Conservation (phyloP, 2,329 filamentous ascomycete species). For the Diaporthe aspalathi region DNA sequence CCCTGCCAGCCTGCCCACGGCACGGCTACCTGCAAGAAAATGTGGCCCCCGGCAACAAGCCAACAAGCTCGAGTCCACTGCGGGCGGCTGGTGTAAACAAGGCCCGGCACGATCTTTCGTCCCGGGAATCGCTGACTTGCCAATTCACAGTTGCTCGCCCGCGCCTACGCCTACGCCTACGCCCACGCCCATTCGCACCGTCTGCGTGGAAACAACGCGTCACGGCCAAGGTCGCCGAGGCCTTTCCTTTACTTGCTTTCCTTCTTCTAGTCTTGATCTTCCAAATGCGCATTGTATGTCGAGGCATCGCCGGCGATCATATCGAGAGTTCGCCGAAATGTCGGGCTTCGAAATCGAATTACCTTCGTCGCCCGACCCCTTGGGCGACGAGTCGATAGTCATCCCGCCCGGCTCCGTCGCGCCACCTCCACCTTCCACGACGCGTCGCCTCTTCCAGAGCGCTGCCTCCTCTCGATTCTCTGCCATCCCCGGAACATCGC, state of each 20-base stretch:
- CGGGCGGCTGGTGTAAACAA: slow-evolving; percentile 24
- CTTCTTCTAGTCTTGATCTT: background rate
- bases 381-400: slow-evolving; percentile 50
- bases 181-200: slow-evolving; percentile 14
- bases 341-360: slow-evolving; percentile 45
- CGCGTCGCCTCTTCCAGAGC: slow-evolving; percentile 56
- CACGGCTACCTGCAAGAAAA: slow-evolving; percentile 23
- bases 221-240: background rate
- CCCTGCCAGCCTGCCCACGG: slow-evolving; percentile 3
- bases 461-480: slow-evolving; percentile 53
- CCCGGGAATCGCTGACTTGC: slow-evolving; percentile 19
- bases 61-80: background rate
- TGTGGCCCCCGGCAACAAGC: slow-evolving; percentile 29
- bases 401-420: slow-evolving; percentile 41
- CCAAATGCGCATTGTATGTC: slow-evolving; percentile 40
- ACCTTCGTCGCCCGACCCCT: slow-evolving; percentile 50
- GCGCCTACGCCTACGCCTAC: slow-evolving; percentile 11
- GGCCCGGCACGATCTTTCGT: slow-evolving; percentile 7
- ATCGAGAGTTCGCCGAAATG: slow-evolving; percentile 40
- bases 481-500: slow-evolving; percentile 52
- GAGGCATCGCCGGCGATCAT: slow-evolving; percentile 39
- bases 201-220: slow-evolving; percentile 27
- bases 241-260: slow-evolving; percentile 1
- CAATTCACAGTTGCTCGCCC: background rate
- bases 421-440: slow-evolving; percentile 37